A percentile compares a stretch with the other conserved stretches of the same genome.
phyloP scores from a whole-genome alignment of 129 eudicot genomes.

The Tanacetum coccineum region DNA sequence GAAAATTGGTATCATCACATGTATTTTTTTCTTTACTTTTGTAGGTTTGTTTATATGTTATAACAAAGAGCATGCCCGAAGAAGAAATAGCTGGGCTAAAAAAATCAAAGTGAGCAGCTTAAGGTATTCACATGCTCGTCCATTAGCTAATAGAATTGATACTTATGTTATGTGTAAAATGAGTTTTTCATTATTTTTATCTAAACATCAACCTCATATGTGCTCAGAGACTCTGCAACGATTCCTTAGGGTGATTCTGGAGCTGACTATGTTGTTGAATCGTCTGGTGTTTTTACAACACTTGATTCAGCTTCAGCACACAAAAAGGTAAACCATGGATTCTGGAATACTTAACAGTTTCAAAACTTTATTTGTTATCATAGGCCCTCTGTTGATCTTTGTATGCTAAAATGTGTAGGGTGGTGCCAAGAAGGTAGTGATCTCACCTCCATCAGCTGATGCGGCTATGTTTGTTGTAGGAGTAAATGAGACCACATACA shows the following conservation, averaged over 20 bases:
- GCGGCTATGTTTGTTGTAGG: no score
- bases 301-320: conserved; percentile 84
- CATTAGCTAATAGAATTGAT: no score
- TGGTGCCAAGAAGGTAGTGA: no score
- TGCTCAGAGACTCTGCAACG: conserved; percentile 74
- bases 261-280: conserved; percentile 91
- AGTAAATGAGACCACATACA: no score
- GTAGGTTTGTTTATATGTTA: no score
- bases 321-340: no score
- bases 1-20: no score
- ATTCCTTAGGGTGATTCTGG: conserved; percentile 98
- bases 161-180: conserved; percentile 9
- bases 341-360: background rate
- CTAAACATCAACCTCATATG: background rate
- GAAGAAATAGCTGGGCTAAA: no score
- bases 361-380: background rate
- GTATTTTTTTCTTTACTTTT: no score
- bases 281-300: conserved; percentile 92
- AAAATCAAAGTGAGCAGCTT: conserved; percentile 72
- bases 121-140: conserved; percentile 46
- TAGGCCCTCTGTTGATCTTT: conserved; percentile 16
- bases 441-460: no score
- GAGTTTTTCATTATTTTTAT: background rate
- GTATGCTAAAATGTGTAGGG: conserved; percentile 1
- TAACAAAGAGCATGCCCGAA: no score